Evolutionary conservation across 371 early-diverging fungal species (phyloP).

Genomic region (Apophysomyces variabilis): DNA sequence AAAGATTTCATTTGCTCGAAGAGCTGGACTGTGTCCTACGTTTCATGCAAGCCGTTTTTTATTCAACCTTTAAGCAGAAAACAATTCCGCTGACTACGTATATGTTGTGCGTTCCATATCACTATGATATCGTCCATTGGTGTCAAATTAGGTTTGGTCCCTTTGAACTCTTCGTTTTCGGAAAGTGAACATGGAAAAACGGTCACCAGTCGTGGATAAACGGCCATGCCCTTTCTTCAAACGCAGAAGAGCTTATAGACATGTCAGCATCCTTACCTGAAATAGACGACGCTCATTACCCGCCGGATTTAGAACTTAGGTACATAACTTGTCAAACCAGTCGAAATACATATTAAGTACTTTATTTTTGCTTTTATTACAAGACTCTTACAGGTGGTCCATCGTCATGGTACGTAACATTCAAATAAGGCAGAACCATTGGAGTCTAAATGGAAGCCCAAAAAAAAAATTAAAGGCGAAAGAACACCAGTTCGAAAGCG

Average conservation of each 20-base stretch:
- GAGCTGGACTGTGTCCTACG: too few species aligned
- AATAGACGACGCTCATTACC: constrained; percentile 5
- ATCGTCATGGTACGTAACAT: constrained; percentile 58
- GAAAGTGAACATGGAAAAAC: too few species aligned
- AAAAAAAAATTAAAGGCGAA: constrained; percentile 37
- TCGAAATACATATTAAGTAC: not conserved
- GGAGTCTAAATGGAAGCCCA: not conserved
- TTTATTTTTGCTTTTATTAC: not conserved
- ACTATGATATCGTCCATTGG: too few species aligned
- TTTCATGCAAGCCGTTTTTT: too few species aligned
- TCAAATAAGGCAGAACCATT: not conserved
- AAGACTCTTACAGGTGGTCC: constrained; percentile 56
- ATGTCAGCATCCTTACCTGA: constrained; percentile 6
- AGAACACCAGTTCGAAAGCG: constrained; percentile 58
- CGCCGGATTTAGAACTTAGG: constrained; percentile 9
- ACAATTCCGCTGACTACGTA: too few species aligned
- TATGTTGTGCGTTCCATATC: too few species aligned
- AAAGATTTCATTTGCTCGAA: too few species aligned
- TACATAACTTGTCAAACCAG: not conserved
- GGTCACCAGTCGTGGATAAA: too few species aligned
- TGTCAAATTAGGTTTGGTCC: too few species aligned
- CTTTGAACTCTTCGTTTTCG: too few species aligned
- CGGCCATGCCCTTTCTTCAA: too few species aligned
- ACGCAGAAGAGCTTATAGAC: not conserved
- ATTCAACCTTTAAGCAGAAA: too few species aligned